Evolutionary conservation across 2,329 filamentous ascomycete species (phyloP).

Genomic region (Talaromyces sp.): DNA sequence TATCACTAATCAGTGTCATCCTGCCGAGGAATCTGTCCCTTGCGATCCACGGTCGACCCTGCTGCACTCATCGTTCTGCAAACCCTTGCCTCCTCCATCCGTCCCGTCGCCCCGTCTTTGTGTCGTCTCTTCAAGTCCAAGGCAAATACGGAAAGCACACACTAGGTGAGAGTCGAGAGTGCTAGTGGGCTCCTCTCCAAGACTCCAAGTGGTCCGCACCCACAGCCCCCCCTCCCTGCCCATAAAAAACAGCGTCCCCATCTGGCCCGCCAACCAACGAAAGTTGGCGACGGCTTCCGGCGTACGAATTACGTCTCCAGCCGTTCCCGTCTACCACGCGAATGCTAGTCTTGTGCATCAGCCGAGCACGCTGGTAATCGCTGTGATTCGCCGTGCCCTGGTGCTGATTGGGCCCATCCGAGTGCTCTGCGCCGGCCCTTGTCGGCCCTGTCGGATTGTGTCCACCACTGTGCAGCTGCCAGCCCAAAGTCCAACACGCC

Average conservation of each 20-base stretch:
- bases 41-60: slow-evolving; percentile 18
- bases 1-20: neutral
- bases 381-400: slow-evolving; percentile 21
- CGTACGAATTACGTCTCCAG: slow-evolving; percentile 22
- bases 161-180: neutral
- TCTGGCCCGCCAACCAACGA: slow-evolving; percentile 13
- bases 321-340: slow-evolving; percentile 22
- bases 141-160: neutral
- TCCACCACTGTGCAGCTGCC: slow-evolving; percentile 21
- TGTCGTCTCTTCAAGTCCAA: slow-evolving; percentile 1
- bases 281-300: slow-evolving; percentile 17
- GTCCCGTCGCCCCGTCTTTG: slow-evolving; percentile 15
- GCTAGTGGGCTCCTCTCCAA: slow-evolving; percentile 12
- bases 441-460: slow-evolving; percentile 22
- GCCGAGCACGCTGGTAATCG: slow-evolving; percentile 20
- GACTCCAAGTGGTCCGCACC: slow-evolving; percentile 17
- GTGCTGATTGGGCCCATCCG: slow-evolving; percentile 19
- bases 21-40: slow-evolving; percentile 16
- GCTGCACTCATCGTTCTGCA: slow-evolving; percentile 18
- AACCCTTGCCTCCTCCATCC: slow-evolving; percentile 16
- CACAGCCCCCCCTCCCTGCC: slow-evolving; percentile 9
- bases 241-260: slow-evolving; percentile 15
- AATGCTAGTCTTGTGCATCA: slow-evolving; percentile 22
- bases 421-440: slow-evolving; percentile 19
- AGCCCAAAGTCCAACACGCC: slow-evolving; percentile 18